Evolutionary conservation across 768 basidiomycete species (phyloP), one percentile per base, ranked within the genome.

Genomic region (Hemileccinum impolitum): DNA sequence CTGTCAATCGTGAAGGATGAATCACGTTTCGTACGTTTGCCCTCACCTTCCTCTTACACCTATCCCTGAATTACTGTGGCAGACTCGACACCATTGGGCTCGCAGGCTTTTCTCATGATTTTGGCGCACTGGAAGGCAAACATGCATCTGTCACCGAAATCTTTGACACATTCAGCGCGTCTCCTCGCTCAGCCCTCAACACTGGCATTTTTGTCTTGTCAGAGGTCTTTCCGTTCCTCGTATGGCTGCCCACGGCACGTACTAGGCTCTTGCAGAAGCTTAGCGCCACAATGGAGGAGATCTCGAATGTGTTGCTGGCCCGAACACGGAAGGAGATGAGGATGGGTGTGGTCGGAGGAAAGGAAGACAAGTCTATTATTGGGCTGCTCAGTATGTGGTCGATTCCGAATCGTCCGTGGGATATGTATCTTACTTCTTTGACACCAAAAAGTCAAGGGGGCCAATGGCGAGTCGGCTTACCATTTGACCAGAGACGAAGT

Each of bases 1-100:
- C 50, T 21, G 6, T 0, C 0, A 3, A 13, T 19, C 1, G 44
- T 25, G 3, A 41, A 61, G 61, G 70, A 71, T 69, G 70, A 71
- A 67, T 41, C 63, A 61, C 32, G 56, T 70, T 23, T 68, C 70
- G 67, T 68, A 43, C 18, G 69, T 52, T 21, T 19, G 9, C 7
- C 3, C 0, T 8, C 15, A 0, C 12, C 6, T 6, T 34, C 18
- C 23, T 18, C 5, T 14, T 25, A 43, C 12, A 2, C 3, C 6
- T 12, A 15, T 26, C 11, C 11, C 3, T 17, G 34, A 43, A n/a
- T 2, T 15, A 40, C 18, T 17, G 23, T 19, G 21, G 6, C 21
- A 81, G 80, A 11, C 66, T 84, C 4, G 82, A 84, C 55, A 74
- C 70, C 1, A 70, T 84, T 43, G 80, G 82, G 13, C 76, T 82